Evolutionary conservation across 2,329 filamentous ascomycete species (phyloP).

Genomic region (Penicillium paneum): DNA sequence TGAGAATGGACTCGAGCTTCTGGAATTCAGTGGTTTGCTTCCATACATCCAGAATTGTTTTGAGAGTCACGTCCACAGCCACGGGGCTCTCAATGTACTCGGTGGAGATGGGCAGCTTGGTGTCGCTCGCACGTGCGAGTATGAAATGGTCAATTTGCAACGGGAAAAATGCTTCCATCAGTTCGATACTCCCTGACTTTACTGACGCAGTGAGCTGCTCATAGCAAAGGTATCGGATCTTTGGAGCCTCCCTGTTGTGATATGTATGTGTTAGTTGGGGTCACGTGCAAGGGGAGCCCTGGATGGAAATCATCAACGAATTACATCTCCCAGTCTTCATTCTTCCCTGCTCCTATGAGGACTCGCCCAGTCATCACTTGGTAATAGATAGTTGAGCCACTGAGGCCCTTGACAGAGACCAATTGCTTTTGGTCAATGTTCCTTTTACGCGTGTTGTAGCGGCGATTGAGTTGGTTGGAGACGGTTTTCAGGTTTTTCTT

Average conservation of each 20-base stretch:
- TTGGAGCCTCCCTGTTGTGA: not conserved
- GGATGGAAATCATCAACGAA: not conserved
- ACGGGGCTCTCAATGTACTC: not conserved
- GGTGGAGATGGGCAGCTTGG: not conserved
- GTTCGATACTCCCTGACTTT: accelerated
- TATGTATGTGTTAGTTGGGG: not conserved
- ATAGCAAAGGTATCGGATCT: not conserved
- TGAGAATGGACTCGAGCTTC: not conserved
- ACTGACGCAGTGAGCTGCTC: not conserved
- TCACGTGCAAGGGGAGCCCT: not conserved
- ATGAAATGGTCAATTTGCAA: not conserved
- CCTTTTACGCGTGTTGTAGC: not conserved
- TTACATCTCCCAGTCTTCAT: not conserved
- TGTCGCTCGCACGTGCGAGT: not conserved
- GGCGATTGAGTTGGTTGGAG: not conserved
- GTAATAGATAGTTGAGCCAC: not conserved
- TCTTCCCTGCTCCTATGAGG: not conserved
- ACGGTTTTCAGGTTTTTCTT: not conserved
- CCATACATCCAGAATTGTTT: not conserved
- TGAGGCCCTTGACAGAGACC: not conserved
- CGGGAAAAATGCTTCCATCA: not conserved
- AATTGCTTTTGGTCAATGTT: not conserved
- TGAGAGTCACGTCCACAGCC: not conserved
- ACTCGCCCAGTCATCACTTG: not conserved
- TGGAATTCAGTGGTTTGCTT: not conserved